Conservation (phyloP, 2,329 filamentous ascomycete species). For the Ophiostoma ulmi region DNA sequence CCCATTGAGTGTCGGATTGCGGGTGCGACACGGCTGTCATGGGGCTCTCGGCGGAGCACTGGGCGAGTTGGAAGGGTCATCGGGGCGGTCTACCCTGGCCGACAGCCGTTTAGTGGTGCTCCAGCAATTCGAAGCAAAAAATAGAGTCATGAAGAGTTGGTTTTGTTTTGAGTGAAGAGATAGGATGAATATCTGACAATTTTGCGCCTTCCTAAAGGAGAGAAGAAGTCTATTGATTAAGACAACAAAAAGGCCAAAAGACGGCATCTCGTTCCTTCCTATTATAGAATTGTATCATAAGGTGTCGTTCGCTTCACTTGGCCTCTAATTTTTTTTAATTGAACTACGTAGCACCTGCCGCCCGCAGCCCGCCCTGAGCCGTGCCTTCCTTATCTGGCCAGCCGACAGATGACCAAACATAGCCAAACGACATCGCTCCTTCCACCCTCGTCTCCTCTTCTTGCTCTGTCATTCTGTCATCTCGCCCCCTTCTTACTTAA, state of each 20-base stretch:
- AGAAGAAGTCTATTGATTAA: background rate
- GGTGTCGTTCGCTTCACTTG: background rate
- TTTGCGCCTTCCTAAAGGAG: background rate
- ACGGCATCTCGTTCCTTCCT: constrained; percentile 8
- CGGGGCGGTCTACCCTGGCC: constrained; percentile 7
- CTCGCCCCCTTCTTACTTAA: constrained; percentile 7
- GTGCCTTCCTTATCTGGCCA: constrained; percentile 20
- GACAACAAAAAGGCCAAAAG: background rate
- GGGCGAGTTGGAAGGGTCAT: background rate
- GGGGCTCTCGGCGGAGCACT: constrained; percentile 16
- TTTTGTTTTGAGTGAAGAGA: background rate
- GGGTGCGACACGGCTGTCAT: constrained; percentile 14
- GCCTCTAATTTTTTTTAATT: background rate
- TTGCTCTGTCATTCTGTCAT: constrained; percentile 3
- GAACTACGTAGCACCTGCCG: constrained; percentile 3
- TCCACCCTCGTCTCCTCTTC: constrained; percentile 4
- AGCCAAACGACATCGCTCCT: background rate
- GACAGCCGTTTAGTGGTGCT: constrained; percentile 12
- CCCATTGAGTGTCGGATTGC: background rate
- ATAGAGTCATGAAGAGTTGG: background rate
- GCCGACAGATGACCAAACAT: background rate
- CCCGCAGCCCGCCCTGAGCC: constrained; percentile 10
- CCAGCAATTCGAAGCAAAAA: background rate
- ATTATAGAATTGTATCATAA: background rate
- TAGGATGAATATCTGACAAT: background rate